Base-by-base conservation (phyloP, 177 flowering plant species). In the Telopea speciosissima region DNA sequence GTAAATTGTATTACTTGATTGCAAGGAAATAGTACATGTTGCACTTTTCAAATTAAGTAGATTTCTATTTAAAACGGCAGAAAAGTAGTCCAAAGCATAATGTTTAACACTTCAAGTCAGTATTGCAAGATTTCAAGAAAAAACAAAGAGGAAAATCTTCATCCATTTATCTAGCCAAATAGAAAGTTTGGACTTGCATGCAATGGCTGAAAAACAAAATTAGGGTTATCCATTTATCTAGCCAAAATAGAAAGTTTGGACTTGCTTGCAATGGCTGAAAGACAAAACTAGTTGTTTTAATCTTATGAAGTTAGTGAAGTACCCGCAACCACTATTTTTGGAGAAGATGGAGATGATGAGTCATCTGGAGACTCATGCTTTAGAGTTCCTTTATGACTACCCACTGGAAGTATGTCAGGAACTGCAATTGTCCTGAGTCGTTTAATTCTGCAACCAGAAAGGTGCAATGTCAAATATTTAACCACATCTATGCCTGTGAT, bases 361-460 rank as follows among this genome's bases (percentile, higher is more conserved):
- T 62, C 40, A 42, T 62, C 63, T 63, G 65, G 66, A 61, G 42
- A 31, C n/a, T 65, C 44, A 49, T 60, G 42, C 52, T 73, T 23
- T 63, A 13, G 16, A 24, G 6, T 70, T 65, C 23, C 65, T 61
- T 74, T 8, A n/a, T 21, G 8, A 0, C 44, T 66, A 61, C 26
- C 59, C 26, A 11, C 11, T 65, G 58, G 56, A 42, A 44, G 21
- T 31, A 21, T 7, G 16, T 61, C 63, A 40, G 23, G 52, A 45
- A 24, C 62, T 11, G 23, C 59, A 56, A 33, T 31, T 13, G 42
- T 26, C 66, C 33, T 66, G 21, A 36, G 54, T 14, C 52, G 66
- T 60, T 66, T 70, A 44, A 31, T 66, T 31, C 77, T 70, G 64
- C 60, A 75, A 10, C 10, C 21, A 24, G 59, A 36, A 44, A 17